These are phyloP conservation scores for Glomus cerebriforme DNA, from an alignment of 192 early-diverging fungal genomes.

Conservation along the genomic window DNA sequence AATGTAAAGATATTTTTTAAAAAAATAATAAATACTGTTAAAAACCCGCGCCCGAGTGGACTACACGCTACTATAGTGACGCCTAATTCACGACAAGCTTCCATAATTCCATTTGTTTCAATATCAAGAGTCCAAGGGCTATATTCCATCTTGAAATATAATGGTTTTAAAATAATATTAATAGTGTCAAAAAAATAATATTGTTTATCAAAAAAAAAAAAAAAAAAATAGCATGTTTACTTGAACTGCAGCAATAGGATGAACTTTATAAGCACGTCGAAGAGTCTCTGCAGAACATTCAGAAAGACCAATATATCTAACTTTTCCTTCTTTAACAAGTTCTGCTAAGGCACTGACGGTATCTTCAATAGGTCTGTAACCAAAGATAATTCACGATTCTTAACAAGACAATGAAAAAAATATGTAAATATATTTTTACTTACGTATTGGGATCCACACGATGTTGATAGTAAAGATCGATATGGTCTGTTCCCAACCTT, in stretches of 20 bases:
- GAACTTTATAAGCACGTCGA: conserved; percentile 64
- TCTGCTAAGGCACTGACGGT: conserved; percentile 51
- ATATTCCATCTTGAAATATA: background rate
- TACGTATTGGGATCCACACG: conserved; percentile 56
- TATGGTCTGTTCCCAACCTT: conserved; percentile 55
- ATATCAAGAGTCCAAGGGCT: conserved; percentile 1
- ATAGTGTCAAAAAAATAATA: no score
- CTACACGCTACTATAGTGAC: conserved; percentile 76
- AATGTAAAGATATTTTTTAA: no score
- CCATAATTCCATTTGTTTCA: conserved; percentile 68
- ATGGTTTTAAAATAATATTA: no score
- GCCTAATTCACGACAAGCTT: conserved; percentile 71
- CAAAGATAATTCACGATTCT: no score
- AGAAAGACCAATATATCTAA: no score
- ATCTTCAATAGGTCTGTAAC: conserved; percentile 60
- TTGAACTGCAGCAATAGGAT: conserved; percentile 59
- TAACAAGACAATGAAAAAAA: conserved; percentile 19
- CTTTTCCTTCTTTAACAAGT: no score
- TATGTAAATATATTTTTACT: conserved; percentile 17
- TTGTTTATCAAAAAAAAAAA: no score
- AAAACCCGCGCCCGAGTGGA: conserved; percentile 69
- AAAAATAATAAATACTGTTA: conserved; percentile 41
- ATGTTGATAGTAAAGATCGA: conserved; percentile 70
- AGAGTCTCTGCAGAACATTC: no score
- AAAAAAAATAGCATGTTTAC: no score